Conservation (phyloP, 768 basidiomycete species). For the Lyophyllum atratum region DNA sequence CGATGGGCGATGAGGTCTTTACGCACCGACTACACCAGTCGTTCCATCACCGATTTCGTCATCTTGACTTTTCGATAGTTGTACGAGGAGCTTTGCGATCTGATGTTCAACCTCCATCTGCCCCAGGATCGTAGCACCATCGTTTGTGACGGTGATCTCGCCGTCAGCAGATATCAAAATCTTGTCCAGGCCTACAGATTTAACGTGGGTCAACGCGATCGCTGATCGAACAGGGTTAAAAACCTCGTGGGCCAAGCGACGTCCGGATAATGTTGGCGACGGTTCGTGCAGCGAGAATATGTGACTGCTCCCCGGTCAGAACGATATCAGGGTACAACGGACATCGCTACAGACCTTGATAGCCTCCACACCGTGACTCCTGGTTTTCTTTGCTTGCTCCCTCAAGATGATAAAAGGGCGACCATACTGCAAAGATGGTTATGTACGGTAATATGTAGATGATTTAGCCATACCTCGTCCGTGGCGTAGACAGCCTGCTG, state of each 20-base stretch:
- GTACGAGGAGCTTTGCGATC: constrained; percentile 96
- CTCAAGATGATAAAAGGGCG: constrained; percentile 97
- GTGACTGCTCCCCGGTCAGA: constrained; percentile 52
- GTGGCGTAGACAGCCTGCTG: constrained; percentile 81
- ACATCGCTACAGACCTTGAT: constrained; percentile 69
- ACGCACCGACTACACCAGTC: constrained; percentile 96
- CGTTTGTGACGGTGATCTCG: constrained; percentile 99
- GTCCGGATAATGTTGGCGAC: constrained; percentile 95
- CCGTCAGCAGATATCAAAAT: constrained; percentile 95
- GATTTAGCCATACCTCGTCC: constrained; percentile 62
- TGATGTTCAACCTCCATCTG: constrained; percentile 99
- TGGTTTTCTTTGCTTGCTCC: constrained; percentile 90
- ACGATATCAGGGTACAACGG: constrained; percentile 13
- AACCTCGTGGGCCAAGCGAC: constrained; percentile 93
- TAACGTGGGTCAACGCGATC: background rate
- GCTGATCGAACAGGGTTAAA: constrained; percentile 5
- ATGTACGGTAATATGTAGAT: background rate
- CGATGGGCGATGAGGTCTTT: background rate
- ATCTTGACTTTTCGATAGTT: constrained; percentile 96
- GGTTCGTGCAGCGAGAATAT: constrained; percentile 93
- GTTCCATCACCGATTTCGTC: constrained; percentile 99
- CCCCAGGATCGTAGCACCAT: constrained; percentile 96
- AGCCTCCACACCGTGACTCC: constrained; percentile 90
- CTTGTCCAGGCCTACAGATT: constrained; percentile 80
- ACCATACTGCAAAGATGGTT: constrained; percentile 63